These are phyloP conservation scores for Asterophora lycoperdoides DNA, from an alignment of 768 basidiomycete genomes.

Conservation along the genomic window DNA sequence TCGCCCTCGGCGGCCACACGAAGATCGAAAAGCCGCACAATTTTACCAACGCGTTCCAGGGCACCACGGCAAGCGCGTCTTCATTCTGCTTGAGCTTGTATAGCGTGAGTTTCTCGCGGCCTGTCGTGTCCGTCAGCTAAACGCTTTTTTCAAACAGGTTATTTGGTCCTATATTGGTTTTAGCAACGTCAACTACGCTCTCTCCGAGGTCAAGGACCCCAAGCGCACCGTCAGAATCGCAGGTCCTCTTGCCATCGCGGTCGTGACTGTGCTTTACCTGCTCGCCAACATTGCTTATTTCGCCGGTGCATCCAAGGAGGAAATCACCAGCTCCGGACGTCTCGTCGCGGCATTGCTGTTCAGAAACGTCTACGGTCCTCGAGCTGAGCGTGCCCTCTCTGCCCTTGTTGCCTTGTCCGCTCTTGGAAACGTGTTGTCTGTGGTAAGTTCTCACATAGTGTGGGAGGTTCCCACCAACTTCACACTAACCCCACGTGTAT, in stretches of 20 bases:
- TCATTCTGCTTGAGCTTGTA: slow-evolving; percentile 35
- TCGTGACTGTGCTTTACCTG: slow-evolving; percentile 55
- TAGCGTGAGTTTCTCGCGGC: slow-evolving; percentile 32
- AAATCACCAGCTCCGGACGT: slow-evolving; percentile 55
- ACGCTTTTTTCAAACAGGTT: slow-evolving; percentile 20
- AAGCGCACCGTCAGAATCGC: slow-evolving; percentile 57
- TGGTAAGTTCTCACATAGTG: slow-evolving; percentile 20
- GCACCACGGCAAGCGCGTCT: slow-evolving; percentile 43
- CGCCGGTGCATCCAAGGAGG: slow-evolving; percentile 59
- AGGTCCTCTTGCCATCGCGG: slow-evolving; percentile 53
- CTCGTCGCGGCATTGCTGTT: slow-evolving; percentile 68
- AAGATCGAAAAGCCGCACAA: slow-evolving; percentile 31
- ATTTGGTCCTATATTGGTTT: slow-evolving; percentile 56
- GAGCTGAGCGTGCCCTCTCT: slow-evolving; percentile 38
- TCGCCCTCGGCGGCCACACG: slow-evolving; percentile 35
- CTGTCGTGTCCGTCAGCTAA: slow-evolving; percentile 38
- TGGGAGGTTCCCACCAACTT: neutral
- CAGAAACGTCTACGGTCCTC: slow-evolving; percentile 55
- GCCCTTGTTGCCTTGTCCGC: slow-evolving; percentile 40
- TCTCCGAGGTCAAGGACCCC: slow-evolving; percentile 61
- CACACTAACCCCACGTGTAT: neutral
- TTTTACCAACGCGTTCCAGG: slow-evolving; percentile 35
- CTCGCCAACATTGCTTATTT: slow-evolving; percentile 65
- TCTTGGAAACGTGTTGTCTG: slow-evolving; percentile 54
- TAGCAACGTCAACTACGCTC: slow-evolving; percentile 63